Evolutionary conservation across 768 basidiomycete genomes (phyloP).

Genomic region (Kwoniella mangroviensis): DNA sequence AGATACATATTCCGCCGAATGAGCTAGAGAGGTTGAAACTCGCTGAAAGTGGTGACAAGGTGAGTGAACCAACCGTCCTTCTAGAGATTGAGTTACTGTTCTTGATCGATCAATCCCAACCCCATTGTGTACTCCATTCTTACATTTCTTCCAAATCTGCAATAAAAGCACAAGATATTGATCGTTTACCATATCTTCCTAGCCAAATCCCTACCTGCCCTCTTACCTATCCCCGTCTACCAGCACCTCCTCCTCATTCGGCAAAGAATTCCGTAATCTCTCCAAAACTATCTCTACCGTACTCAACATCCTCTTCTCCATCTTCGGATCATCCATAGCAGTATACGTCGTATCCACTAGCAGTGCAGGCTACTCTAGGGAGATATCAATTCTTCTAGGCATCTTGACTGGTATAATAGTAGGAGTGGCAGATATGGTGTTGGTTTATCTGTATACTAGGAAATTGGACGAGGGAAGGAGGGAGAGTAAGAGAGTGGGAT

Average conservation of each 20-base stretch:
- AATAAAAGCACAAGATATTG: no score
- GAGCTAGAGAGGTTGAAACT: slow-evolving; percentile 28
- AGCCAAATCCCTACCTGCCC: slow-evolving; percentile 43
- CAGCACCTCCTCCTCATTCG: slow-evolving; percentile 26
- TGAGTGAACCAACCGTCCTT: slow-evolving; percentile 4
- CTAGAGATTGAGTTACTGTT: no score
- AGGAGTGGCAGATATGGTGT: slow-evolving; percentile 40
- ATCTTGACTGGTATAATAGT: slow-evolving; percentile 42
- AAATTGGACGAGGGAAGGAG: slow-evolving; percentile 26
- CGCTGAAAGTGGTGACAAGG: slow-evolving; percentile 36
- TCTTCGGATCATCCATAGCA: slow-evolving; percentile 43
- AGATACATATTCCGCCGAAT: slow-evolving; percentile 39
- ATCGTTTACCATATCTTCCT: not conserved
- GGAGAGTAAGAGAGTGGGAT: slow-evolving; percentile 4
- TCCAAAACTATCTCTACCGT: slow-evolving; percentile 36
- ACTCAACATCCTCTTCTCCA: slow-evolving; percentile 51
- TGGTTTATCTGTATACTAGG: slow-evolving; percentile 40
- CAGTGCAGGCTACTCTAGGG: slow-evolving; percentile 40
- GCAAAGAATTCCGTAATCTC: slow-evolving; percentile 37
- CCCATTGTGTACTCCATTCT: no score
- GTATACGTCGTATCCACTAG: slow-evolving; percentile 40
- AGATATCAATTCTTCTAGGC: slow-evolving; percentile 35
- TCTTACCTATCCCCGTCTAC: slow-evolving; percentile 36
- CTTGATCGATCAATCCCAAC: no score
- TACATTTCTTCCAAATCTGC: no score